phyloP scores from a whole-genome alignment of 768 basidiomycete genomes.

The Pholiota microspora region DNA sequence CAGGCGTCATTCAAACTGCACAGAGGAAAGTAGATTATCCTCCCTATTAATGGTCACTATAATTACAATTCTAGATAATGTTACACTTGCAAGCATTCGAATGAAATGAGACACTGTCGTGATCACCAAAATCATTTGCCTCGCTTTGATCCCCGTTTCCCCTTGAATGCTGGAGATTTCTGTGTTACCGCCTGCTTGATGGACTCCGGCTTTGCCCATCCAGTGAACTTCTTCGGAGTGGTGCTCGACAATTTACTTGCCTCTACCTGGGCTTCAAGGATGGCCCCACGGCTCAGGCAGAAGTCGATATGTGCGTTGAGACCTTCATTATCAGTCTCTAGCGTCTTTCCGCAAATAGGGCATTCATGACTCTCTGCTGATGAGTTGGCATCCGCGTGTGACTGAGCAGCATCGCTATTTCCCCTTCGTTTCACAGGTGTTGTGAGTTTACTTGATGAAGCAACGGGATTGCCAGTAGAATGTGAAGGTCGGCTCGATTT shows the following conservation, averaged over 20 bases:
- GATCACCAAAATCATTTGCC: background rate
- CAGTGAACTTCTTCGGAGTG: slow-evolving; percentile 11
- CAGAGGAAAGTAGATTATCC: slow-evolving; percentile 43
- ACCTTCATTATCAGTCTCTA: slow-evolving; percentile 71
- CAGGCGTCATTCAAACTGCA: slow-evolving; percentile 77
- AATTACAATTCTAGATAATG: slow-evolving; percentile 13
- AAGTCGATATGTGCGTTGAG: slow-evolving; percentile 90
- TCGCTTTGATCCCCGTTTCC: slow-evolving; percentile 14
- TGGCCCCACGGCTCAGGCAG: slow-evolving; percentile 78
- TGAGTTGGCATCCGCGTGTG: slow-evolving; percentile 5
- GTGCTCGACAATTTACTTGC: slow-evolving; percentile 21
- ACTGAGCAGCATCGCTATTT: slow-evolving; percentile 19
- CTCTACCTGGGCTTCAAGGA: slow-evolving; percentile 63
- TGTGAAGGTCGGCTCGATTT: slow-evolving; percentile 15
- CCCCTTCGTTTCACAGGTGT: slow-evolving; percentile 14
- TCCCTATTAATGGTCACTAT: background rate
- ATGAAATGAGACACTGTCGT: background rate
- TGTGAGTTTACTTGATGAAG: slow-evolving; percentile 12
- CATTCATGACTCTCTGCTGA: slow-evolving; percentile 42
- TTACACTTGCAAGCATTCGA: slow-evolving; percentile 4
- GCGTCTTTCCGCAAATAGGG: slow-evolving; percentile 65
- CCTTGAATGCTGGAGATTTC: slow-evolving; percentile 6
- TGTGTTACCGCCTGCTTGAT: slow-evolving; percentile 6
- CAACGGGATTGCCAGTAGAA: slow-evolving; percentile 15
- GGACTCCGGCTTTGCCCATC: slow-evolving; percentile 19